Percentiles rank a stretch among this genome's conserved stretches.
These are phyloP conservation scores for Dryas integrifolia DNA, from an alignment of 331 rosid genomes.

Conservation along the genomic window DNA sequence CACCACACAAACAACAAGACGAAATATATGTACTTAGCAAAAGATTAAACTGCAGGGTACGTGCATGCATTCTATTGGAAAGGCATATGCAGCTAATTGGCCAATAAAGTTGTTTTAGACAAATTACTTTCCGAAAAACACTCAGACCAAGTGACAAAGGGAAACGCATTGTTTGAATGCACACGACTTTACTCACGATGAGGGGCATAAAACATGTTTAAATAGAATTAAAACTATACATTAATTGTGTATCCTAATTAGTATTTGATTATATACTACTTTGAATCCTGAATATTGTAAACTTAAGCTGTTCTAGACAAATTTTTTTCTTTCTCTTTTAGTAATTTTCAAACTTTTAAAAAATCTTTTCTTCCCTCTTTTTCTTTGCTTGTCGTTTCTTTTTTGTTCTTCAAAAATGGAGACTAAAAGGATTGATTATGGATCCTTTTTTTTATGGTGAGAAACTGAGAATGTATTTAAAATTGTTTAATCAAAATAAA, in stretches of 20 bases:
- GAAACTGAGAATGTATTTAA: conserved; percentile 13
- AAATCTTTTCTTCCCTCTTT: conserved; percentile 11
- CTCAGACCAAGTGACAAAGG: conserved; percentile 23
- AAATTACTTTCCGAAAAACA: conserved; percentile 42
- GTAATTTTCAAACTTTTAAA: not conserved
- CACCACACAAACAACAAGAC: conserved; percentile 67
- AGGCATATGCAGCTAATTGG: conserved; percentile 32
- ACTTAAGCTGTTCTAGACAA: conserved; percentile 30
- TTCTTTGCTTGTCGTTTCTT: conserved; percentile 37
- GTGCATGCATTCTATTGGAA: conserved; percentile 51
- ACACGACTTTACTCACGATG: not conserved
- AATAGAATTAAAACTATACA: not conserved
- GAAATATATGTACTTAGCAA: conserved; percentile 50
- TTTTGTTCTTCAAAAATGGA: conserved; percentile 32
- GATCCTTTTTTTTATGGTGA: conserved; percentile 26
- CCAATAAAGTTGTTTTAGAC: conserved; percentile 41
- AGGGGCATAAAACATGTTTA: conserved; percentile 19
- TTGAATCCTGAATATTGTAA: conserved; percentile 21
- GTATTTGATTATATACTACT: not conserved
- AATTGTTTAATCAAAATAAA: conserved; percentile 19
- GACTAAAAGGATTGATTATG: conserved; percentile 41
- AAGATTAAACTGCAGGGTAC: not conserved
- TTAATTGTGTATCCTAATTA: not conserved
- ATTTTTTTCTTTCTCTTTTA: conserved; percentile 27
- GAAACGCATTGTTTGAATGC: conserved; percentile 22